phyloP scores from a whole-genome alignment of 805 yeast species.

The Brettanomyces naardenensis region DNA sequence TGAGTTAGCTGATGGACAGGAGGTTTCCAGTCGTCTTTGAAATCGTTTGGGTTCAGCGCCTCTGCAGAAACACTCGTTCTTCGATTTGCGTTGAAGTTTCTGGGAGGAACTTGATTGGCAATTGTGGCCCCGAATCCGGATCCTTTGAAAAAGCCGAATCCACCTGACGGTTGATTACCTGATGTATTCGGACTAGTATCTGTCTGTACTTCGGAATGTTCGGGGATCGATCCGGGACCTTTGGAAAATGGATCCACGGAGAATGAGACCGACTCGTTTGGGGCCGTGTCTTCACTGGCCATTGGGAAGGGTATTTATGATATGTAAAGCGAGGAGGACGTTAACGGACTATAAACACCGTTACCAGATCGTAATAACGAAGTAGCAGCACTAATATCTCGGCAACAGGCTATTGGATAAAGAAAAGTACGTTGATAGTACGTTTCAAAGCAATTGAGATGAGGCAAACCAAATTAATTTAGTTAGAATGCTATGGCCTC shows the following conservation, averaged over 20 bases:
- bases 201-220: too few species aligned
- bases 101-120: slow-evolving; percentile 42
- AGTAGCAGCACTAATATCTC: too few species aligned
- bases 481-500: too few species aligned
- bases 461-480: too few species aligned
- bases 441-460: too few species aligned
- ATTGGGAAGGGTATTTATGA: not conserved
- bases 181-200: too few species aligned
- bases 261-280: not conserved
- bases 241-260: slow-evolving; percentile 3
- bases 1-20: slow-evolving; percentile 57
- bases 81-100: slow-evolving; percentile 56
- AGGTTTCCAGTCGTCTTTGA: slow-evolving; percentile 65
- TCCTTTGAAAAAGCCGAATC: slow-evolving; percentile 7
- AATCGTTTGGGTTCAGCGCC: slow-evolving; percentile 67
- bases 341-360: too few species aligned
- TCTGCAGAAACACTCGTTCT: slow-evolving; percentile 90
- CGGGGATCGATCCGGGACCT: slow-evolving; percentile 6
- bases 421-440: too few species aligned
- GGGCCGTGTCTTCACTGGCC: not conserved
- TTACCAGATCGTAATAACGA: too few species aligned
- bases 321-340: too few species aligned
- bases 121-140: slow-evolving; percentile 19
- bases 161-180: not conserved
- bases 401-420: too few species aligned